Base-by-base conservation (phyloP, 208 protist species). In the Trypanosoma avium region DNA sequence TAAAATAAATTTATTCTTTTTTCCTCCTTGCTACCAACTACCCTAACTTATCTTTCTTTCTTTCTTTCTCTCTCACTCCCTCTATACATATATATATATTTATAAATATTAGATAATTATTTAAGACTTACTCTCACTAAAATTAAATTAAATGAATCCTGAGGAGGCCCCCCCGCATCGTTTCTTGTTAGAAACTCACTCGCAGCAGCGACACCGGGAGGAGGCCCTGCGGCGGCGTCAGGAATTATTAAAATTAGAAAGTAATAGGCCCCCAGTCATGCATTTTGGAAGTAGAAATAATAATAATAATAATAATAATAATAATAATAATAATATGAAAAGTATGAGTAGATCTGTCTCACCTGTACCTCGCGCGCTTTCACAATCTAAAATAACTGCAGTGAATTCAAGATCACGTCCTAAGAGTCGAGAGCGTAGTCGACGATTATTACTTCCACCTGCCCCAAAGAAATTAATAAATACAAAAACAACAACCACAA, bases 131-230 rank as follows among this genome's bases (percentile, higher is more conserved):
- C n/a, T n/a, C n/a, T n/a, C n/a, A n/a, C n/a, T n/a, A n/a, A n/a
- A n/a, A n/a, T n/a, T n/a, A n/a, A 22, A 7, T 52, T 27, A 3
- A 47, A 45, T 17, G 27, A 70, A 70, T 61, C n/a, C 57, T 8
- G 61, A 68, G n/a, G 47, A 69, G 17, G 9, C 22, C 19, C 24
- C 56, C 0, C 43, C 46, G 8, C 79, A 70, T 8, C 68, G 74
- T 10, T 92, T 86, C 46, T 64, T 90, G 35, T 47, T 79, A 71
- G 70, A 86, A 67, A 93, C 87, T 8, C 76, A 65, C n/a, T 90
- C 87, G 42, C 84, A 88, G 72, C 74, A 87, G 43, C 70, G 78
- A 33, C 82, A 86, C 32, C 64, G 82, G 43, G 75, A 85, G 38
- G 84, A 90, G 49, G 73, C 66, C n/a, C 75, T 93, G 33, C 79